phyloP scores from a whole-genome alignment of 345 rosid genomes.

The Conringia planisiliqua region DNA sequence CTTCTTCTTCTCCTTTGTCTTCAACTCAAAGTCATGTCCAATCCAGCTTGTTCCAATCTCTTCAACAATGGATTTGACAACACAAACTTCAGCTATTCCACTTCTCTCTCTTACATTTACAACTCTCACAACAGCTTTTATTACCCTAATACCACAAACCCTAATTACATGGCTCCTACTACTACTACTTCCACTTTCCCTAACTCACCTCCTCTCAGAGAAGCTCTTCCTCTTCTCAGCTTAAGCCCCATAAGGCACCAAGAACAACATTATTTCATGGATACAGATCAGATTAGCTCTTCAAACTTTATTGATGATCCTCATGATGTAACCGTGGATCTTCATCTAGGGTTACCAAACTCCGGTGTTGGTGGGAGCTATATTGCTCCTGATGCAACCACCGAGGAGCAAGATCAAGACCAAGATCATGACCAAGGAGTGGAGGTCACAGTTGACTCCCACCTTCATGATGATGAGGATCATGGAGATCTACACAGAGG shows the following conservation, averaged over 20 bases:
- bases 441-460: constrained; percentile 35
- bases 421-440: constrained; percentile 41
- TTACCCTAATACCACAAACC: constrained; percentile 34
- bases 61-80: constrained; percentile 50
- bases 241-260: constrained; percentile 58
- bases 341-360: constrained; percentile 79
- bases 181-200: constrained; percentile 17
- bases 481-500: constrained; percentile 45
- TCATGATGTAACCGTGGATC: constrained; percentile 66
- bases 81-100: constrained; percentile 38
- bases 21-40: constrained; percentile 47
- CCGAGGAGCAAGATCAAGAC: constrained; percentile 17
- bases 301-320: constrained; percentile 14
- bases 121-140: constrained; percentile 30
- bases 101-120: constrained; percentile 38
- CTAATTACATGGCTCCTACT: constrained; percentile 12
- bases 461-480: constrained; percentile 30
- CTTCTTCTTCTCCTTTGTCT: constrained; percentile 2
- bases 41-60: constrained; percentile 48
- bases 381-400: neutral
- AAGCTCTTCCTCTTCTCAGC: constrained; percentile 90
- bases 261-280: constrained; percentile 41
- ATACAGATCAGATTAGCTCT: constrained; percentile 11
- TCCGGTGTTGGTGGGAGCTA: constrained; percentile 27
- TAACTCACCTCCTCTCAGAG: constrained; percentile 73